phyloP scores from a whole-genome alignment of 768 basidiomycete species.

The Udeniomyces megalosporus region DNA sequence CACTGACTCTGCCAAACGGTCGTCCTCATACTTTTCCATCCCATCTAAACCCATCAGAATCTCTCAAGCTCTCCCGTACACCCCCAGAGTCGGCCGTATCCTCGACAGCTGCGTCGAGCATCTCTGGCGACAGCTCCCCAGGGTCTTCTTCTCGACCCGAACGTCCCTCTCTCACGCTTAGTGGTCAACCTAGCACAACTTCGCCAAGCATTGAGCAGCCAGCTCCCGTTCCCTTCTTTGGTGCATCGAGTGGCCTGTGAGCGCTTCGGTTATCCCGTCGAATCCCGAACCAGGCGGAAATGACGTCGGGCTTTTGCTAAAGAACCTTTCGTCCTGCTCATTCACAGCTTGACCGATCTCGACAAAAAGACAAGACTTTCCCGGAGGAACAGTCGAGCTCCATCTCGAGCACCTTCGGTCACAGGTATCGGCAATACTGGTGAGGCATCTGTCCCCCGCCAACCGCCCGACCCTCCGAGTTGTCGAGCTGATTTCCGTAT shows the following conservation, averaged over 20 bases:
- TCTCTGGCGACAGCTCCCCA: not conserved
- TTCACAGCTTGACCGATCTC: conserved; percentile 6
- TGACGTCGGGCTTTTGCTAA: not conserved
- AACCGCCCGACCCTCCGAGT: not conserved
- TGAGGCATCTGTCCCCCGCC: conserved; percentile 25
- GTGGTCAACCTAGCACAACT: too few relatives aligned
- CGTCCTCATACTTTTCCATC: too few relatives aligned
- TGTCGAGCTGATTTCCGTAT: not conserved
- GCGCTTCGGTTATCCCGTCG: not conserved
- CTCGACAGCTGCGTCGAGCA: not conserved
- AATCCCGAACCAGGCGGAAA: not conserved
- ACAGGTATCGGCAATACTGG: conserved; percentile 83
- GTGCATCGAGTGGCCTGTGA: conserved; percentile 9
- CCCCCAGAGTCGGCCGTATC: not conserved
- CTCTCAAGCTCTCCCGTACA: not conserved
- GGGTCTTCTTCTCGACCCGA: not conserved
- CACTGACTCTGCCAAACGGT: too few relatives aligned
- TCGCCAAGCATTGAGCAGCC: not conserved
- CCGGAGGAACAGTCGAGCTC: conserved; percentile 40
- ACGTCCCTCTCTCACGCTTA: too few relatives aligned
- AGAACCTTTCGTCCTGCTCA: not conserved
- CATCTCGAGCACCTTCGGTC: conserved; percentile 65
- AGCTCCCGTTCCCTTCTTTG: conserved; percentile 4
- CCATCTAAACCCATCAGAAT: not conserved
- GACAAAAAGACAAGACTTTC: conserved; percentile 9